A percentile compares a stretch with the other conserved stretches of the same genome.
These are phyloP conservation scores for Dendrobium chrysotoxum DNA, from an alignment of 106 monocot species.

Conservation along the genomic window DNA sequence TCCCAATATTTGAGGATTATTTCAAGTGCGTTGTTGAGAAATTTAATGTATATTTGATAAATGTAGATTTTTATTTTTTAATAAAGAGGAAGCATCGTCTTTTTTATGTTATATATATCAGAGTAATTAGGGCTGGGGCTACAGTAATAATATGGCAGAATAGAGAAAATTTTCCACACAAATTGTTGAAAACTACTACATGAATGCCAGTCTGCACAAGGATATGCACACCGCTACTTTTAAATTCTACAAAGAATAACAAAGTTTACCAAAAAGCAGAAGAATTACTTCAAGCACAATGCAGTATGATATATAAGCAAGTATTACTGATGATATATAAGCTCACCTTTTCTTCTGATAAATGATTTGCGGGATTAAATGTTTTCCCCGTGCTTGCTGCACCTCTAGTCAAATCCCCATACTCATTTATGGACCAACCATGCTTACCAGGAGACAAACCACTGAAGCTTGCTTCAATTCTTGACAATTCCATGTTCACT, in stretches of 20 bases:
- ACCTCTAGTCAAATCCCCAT: conserved; percentile 85
- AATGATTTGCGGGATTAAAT: conserved; percentile 38
- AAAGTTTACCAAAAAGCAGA: too few species aligned
- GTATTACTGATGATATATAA: background rate
- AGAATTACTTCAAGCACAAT: too few species aligned
- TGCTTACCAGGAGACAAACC: conserved; percentile 81
- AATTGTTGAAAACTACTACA: background rate
- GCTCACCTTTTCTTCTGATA: conserved; percentile 36
- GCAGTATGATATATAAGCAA: background rate
- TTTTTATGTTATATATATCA: too few species aligned
- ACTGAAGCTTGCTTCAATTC: conserved; percentile 83
- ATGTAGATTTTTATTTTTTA: too few species aligned
- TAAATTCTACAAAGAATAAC: too few species aligned
- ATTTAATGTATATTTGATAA: too few species aligned
- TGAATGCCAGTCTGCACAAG: too few species aligned
- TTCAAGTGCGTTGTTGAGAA: too few species aligned
- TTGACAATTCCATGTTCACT: conserved; percentile 80
- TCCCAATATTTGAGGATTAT: too few species aligned
- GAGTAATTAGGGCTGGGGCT: too few species aligned
- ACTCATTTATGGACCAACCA: conserved; percentile 85
- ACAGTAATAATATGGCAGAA: background rate
- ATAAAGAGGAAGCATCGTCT: too few species aligned
- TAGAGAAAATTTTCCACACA: background rate
- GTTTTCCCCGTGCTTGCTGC: conserved; percentile 62
- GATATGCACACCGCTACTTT: too few species aligned